Evolutionary conservation across 352 stramenopile species (phyloP), one percentile per base, ranked within the genome.

Genomic region (Phytophthora agathidicida): DNA sequence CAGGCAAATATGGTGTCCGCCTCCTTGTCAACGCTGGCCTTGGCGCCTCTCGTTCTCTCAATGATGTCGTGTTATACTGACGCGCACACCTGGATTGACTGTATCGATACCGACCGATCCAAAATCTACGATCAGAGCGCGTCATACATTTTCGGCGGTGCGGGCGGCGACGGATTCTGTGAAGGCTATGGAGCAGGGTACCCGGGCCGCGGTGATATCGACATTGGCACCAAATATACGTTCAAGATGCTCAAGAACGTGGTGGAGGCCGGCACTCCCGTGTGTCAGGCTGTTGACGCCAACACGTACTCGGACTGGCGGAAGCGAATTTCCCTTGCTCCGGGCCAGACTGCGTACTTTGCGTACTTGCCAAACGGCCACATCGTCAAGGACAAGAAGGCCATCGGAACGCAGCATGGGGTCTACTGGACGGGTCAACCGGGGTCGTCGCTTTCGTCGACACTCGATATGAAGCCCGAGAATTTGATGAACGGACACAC

Each of bases 221-320:
- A 80, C 46, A 88, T 88, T 28, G 80, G 80, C 4, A 73, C 66
- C 2, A 46, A 55, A 28, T 86, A 85, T 59, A 89, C 80, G 31
- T 72, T 83, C 67, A 89, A 89, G 47, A 86, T 89, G 68, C 65
- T 89, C 32, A 80, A 86, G 63, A 80, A 86, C 58, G 67, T 83
- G 37, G 80, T 82, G 23, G 72, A 87, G 10, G 65, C 60, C 7
- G 77, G 80, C 31, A 58, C 70, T 4, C 37, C 50, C 0, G 75
- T 89, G 11, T 87, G 80, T 44, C 45, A 86, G 37, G 60, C 22
- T 8, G 77, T 81, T 17, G 77, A 73, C 1, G 58, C 68, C 14
- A 80, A 88, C 61, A 75, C 78, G 41, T 88, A 88, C 66, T 60
- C 62, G 45, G 77, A 71, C 49, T 89, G 80, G 80, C 60, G 77